Base-by-base conservation (phyloP, 768 basidiomycete genomes). In the Cystobasidium onofrii region DNA sequence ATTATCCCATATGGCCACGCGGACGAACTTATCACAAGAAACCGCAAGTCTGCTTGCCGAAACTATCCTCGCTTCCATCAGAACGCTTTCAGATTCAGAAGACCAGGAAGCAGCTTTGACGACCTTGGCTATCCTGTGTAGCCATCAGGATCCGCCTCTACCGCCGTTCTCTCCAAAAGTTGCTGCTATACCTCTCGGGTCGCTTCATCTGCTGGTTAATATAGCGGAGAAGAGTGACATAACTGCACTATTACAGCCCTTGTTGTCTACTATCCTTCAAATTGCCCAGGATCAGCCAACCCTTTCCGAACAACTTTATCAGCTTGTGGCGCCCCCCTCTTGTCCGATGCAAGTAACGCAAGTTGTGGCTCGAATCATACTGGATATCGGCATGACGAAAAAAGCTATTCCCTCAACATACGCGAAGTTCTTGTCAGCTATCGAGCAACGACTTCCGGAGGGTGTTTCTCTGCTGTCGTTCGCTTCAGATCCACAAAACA, bases 1-100 rank as follows among this genome's bases (percentile, higher is more conserved):
- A 10, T 82, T 93, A 0, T 86, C 88, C 0, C 84, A 87, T 0
- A 83, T 94, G 27, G 86, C 89, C 0, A 87, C 87, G 75, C 88
- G 87, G 81, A 86, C 86, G 64, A 83, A 84, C 15, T 78, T 94
- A 39, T 83, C 86, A 0, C 76, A 86, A 0, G 78, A 85, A 23
- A 90, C 89, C 0, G 74, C 91, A 70, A 85, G 85, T 71, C 83
- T 84, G 1, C 85, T 92, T 23, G 74, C 91, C 10, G 79, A 79
- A 36, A 79, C 85, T 1, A 87, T 91, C 82, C 67, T 79, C 13
- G 69, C 78, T 85, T 2, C 80, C 81, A 23, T 85, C 84, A 76
- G 77, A 29, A 61, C 31, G 12, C 10, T 29, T 39, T 36, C 69
- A 15, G 76, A 74, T 1, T 73, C 76, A 55, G 77, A 73, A 18